phyloP scores from a whole-genome alignment of 2,329 filamentous ascomycete genomes.

The Xylariales sp. region DNA sequence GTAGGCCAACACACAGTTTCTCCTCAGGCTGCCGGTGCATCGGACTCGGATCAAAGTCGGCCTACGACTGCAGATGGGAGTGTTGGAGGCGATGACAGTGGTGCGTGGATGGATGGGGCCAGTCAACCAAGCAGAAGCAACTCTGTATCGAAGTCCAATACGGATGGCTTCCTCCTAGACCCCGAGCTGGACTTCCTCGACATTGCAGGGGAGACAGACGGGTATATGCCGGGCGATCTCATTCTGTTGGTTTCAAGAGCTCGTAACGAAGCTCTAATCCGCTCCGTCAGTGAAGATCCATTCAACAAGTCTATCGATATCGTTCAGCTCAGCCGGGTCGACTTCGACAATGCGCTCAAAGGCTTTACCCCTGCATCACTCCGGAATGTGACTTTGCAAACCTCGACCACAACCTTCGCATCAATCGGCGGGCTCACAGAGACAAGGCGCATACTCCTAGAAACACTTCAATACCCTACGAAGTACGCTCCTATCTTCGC shows the following conservation, averaged over 20 bases:
- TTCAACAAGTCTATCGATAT: constrained; percentile 42
- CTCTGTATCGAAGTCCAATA: constrained; percentile 26
- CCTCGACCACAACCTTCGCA: constrained; percentile 86
- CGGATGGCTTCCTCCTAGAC: constrained; percentile 68
- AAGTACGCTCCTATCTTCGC: constrained; percentile 98
- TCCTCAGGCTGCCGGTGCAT: constrained; percentile 30
- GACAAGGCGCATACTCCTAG: constrained; percentile 85
- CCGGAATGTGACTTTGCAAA: constrained; percentile 89
- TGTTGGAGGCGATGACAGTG: constrained; percentile 43
- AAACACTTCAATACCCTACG: constrained; percentile 94
- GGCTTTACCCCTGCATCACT: constrained; percentile 94
- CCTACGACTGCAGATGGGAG: constrained; percentile 53
- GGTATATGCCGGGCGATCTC: constrained; percentile 96
- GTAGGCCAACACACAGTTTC: constrained; percentile 50
- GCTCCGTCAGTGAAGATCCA: constrained; percentile 58
- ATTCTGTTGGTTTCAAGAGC: constrained; percentile 81
- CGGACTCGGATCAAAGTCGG: constrained; percentile 43
- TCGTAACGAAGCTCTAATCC: constrained; percentile 87
- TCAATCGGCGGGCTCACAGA: constrained; percentile 84
- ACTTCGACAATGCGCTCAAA: constrained; percentile 80
- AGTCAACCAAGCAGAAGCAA: constrained; percentile 47
- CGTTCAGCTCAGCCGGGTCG: constrained; percentile 63
- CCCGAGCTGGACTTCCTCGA: constrained; percentile 83
- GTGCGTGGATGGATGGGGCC: constrained; percentile 71
- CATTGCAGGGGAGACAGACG: constrained; percentile 88